Evolutionary conservation across 768 basidiomycete genomes (phyloP), one percentile per base, ranked within the genome.

Genomic region (Saitozyma podzolica): DNA sequence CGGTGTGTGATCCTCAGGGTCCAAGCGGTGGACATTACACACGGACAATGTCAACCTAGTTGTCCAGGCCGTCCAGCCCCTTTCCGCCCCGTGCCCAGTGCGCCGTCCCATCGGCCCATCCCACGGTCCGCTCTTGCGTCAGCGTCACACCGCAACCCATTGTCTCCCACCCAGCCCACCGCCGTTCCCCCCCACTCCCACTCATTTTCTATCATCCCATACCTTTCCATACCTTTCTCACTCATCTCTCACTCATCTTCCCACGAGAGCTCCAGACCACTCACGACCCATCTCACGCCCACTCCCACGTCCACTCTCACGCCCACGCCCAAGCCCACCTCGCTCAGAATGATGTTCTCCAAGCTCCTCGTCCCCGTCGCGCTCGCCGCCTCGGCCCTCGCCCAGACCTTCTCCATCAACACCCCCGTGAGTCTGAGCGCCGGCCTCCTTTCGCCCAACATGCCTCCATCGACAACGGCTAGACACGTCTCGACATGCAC

Each of bases 401-500:
- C 68, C 56, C 73, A 77, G 62, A 63, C 68, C 29, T 64, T 67
- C 62, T 64, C 65, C 29, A 69, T 79, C 57, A 71, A 63, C 69
- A 79, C 78, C 47, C 78, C 78, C 37, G 74, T 77, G 50, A 61
- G 73, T 73, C 40, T 58, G 7, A 20, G 29, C 29, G 29, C 52
- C 4, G 52, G 2, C 20, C 1, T 40, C 37, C 29, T 37, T 8
- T n/a, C 9, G 3, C 19, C 10, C n/a, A 8, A 29, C 17, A 29
- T 29, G 29, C 2, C 29, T 5, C 29, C 29, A 29, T 41, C 19
- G 54, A 2, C 17, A 1, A 16, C 13, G 9, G 2, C 17, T 47
- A 5, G 17, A 17, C 56, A 45, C n/a, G n/a, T 55, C 14, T 57
- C 16, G 6, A 39, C 29, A 29, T 29, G 29, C 29, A 29, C 29